Base-by-base conservation (phyloP, 2,329 filamentous ascomycete species). In the Talaromyces rugulosus region DNA sequence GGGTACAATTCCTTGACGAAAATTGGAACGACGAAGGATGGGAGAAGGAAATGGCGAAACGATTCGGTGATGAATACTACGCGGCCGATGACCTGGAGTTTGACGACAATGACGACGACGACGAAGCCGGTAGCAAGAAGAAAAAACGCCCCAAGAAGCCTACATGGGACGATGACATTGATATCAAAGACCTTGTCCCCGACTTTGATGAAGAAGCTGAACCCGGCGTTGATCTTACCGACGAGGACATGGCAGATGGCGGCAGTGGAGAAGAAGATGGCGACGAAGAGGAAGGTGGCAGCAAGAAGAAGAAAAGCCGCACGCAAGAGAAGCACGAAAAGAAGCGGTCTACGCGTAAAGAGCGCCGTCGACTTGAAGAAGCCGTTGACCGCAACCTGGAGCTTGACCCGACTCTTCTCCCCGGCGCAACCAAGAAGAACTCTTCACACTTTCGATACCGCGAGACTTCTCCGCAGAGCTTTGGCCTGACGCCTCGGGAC, bases 91-190 rank as follows among this genome's bases (percentile, higher is more conserved):
- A 90, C 12, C 83, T 79, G 3, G 81, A 76, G 7, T 79, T 73
- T n/a, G 81, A 78, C 56, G 84, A 79, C 47, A 77, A 78, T 18
- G 73, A 70, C 67, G 63, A 55, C 62, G 53, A 40, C 1, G 51
- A 31, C 12, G 50, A 56, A 23, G 11, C 51, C 7, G 72, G 56
- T 60, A 58, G 59, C 31, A 87, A 85, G 73, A 87, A 85, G 71
- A 87, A 86, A 67, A 88, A 83, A 71, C 82, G 82, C 66, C 78
- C 84, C 9, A 92, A 91, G 82, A 96, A 96, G 78, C 92, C 91
- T 9, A 90, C 87, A 65, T 99, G 94, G 89, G 91, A 97, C 69
- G 92, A 98, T 71, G 95, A 99, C 73, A 97, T 99, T 69, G 93
- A 98, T 72, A 98, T 99, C 79, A 92, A 90, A 64, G 94, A 96